phyloP scores from a whole-genome alignment of 306 rosid species.

The Crotalaria pallida region DNA sequence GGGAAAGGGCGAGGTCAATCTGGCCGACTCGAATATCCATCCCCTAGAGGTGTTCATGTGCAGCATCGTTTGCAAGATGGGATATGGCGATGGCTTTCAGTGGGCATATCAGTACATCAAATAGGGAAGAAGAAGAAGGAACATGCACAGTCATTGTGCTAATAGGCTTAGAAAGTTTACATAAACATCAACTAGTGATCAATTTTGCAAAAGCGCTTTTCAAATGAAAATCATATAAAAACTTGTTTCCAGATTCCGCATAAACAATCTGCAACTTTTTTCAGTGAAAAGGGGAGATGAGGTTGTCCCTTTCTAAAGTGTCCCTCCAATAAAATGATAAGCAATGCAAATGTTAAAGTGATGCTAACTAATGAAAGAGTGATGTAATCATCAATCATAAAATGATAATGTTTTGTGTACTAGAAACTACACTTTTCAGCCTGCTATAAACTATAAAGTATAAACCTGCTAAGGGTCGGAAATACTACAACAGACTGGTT shows the following conservation, averaged over 20 bases:
- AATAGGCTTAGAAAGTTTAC: too few species aligned
- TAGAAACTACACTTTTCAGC: too few species aligned
- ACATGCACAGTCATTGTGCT: too few species aligned
- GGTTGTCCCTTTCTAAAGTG: neutral
- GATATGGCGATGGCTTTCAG: constrained; percentile 65
- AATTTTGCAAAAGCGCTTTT: neutral
- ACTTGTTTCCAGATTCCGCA: neutral
- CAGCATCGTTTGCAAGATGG: constrained; percentile 68
- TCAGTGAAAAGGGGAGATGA: neutral
- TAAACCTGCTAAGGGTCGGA: too few species aligned
- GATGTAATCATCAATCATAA: too few species aligned
- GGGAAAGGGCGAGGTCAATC: constrained; percentile 53
- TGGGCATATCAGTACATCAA: constrained; percentile 67
- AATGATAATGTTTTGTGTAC: too few species aligned
- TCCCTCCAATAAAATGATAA: too few species aligned
- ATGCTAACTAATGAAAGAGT: neutral
- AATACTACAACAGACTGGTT: neutral
- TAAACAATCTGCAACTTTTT: neutral
- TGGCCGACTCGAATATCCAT: constrained; percentile 45
- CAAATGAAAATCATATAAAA: neutral
- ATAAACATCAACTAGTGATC: too few species aligned
- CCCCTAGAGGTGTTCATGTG: constrained; percentile 72
- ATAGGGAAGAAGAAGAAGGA: constrained; percentile 11
- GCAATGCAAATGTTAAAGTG: neutral
- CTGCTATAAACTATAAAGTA: too few species aligned